These are phyloP conservation scores for Chalciporus piperatus DNA, from an alignment of 768 basidiomycete genomes.

Conservation along the genomic window DNA sequence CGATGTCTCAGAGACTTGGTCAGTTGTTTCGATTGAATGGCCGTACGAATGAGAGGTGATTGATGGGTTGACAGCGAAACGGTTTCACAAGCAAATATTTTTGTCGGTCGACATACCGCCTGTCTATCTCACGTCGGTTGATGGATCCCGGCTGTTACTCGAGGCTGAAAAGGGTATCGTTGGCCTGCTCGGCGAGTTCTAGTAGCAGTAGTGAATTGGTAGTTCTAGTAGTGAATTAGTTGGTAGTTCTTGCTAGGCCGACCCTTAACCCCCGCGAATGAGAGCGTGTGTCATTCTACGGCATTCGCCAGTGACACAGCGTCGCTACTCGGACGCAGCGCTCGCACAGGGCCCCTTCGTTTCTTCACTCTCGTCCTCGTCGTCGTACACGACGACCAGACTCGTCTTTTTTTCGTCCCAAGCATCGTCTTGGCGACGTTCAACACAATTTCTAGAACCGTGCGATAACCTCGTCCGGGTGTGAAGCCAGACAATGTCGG, in stretches of 20 bases:
- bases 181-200: constrained; percentile 40
- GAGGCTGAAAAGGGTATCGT: constrained; percentile 64
- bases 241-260: constrained; percentile 20
- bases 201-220: constrained; percentile 3
- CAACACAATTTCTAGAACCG: neutral
- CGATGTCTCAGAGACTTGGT: constrained; percentile 84
- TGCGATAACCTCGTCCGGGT: neutral
- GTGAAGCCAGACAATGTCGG: constrained; percentile 52
- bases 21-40: constrained; percentile 24
- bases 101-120: constrained; percentile 62
- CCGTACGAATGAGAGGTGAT: neutral
- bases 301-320: constrained; percentile 17
- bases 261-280: constrained; percentile 26
- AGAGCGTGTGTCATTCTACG: constrained; percentile 10
- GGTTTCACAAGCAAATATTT: constrained; percentile 67
- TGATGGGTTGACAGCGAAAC: constrained; percentile 45
- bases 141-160: constrained; percentile 47
- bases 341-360: constrained; percentile 8
- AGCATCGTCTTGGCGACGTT: neutral
- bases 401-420: neutral
- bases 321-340: constrained; percentile 4
- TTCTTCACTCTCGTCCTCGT: constrained; percentile 12
- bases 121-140: constrained; percentile 39
- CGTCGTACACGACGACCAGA: constrained; percentile 16
- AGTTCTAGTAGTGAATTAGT: too few relatives aligned